These are phyloP conservation scores for Allium fistulosum DNA, from an alignment of 106 monocot genomes.

Conservation along the genomic window DNA sequence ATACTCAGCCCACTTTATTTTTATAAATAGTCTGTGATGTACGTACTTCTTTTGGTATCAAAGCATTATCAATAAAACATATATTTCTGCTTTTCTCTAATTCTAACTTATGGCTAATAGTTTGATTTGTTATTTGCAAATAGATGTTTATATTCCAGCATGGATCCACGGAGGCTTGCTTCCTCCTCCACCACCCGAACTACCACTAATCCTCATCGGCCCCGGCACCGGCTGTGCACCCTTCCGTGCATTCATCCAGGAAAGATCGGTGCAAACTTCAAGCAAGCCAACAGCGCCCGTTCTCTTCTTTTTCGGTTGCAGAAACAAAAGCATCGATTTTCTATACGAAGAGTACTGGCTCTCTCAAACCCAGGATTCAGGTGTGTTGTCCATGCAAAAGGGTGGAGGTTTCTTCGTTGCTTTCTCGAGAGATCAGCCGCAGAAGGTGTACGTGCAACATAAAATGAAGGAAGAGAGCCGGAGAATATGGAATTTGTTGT, in stretches of 20 bases:
- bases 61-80: too few relatives aligned
- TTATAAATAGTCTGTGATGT: too few relatives aligned
- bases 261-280: conserved; percentile 45
- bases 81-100: too few relatives aligned
- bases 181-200: conserved; percentile 52
- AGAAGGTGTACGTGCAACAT: conserved; percentile 87
- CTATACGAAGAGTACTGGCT: conserved; percentile 72
- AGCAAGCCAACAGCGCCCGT: conserved; percentile 38
- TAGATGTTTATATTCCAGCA: conserved; percentile 43
- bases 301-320: conserved; percentile 95
- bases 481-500: conserved; percentile 60
- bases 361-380: conserved; percentile 33
- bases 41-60: too few relatives aligned
- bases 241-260: conserved; percentile 73
- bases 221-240: conserved; percentile 96
- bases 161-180: conserved; percentile 69
- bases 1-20: too few relatives aligned
- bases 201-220: conserved; percentile 82
- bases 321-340: conserved; percentile 58
- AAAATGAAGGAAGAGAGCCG: conserved; percentile 82
- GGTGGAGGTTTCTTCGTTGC: conserved; percentile 91
- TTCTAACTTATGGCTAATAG: too few relatives aligned
- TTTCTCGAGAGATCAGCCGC: conserved; percentile 82
- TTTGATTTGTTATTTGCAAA: too few relatives aligned
- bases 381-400: conserved; percentile 50